Evolutionary conservation across 2,329 filamentous ascomycete species (phyloP).

Genomic region (Claviceps paspali): DNA sequence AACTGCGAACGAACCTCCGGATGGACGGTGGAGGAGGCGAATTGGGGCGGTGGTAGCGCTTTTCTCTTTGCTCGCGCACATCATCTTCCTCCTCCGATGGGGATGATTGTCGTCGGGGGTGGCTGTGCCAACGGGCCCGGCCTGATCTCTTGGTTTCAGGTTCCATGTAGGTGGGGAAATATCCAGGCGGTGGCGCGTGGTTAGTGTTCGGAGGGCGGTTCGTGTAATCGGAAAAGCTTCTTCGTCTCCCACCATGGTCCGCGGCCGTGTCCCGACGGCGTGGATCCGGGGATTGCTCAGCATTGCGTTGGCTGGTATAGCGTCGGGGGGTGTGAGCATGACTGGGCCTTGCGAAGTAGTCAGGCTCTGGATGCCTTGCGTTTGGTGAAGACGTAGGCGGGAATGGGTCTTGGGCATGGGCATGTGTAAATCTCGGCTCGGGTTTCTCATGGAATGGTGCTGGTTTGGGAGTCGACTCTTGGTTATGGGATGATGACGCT

Average conservation of each 20-base stretch:
- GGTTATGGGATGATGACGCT: conserved; percentile 11
- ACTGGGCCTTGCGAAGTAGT: conserved; percentile 19
- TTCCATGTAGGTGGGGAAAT: conserved; percentile 19
- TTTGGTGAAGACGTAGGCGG: conserved; percentile 12
- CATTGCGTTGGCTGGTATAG: conserved; percentile 16
- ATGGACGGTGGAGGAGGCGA: conserved; percentile 16
- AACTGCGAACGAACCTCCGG: conserved; percentile 19
- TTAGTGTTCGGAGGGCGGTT: conserved; percentile 20
- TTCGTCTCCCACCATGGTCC: conserved; percentile 27
- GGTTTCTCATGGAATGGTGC: conserved; percentile 15
- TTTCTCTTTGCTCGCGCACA: conserved; percentile 9
- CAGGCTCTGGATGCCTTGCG: conserved; percentile 16
- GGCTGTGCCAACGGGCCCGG: conserved; percentile 31
- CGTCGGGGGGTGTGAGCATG: conserved; percentile 28
- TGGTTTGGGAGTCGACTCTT: conserved; percentile 7
- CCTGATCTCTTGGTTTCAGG: conserved; percentile 17
- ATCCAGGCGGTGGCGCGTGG: conserved; percentile 11
- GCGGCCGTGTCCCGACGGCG: conserved; percentile 22
- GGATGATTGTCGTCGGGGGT: conserved; percentile 28
- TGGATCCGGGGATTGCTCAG: conserved; percentile 20
- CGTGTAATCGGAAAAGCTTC: conserved; percentile 37
- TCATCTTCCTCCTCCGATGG: conserved; percentile 25
- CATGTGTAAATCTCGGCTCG: conserved; percentile 23
- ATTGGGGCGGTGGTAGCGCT: conserved; percentile 13
- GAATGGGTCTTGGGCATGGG: conserved; percentile 18